Evolutionary conservation across 768 basidiomycete species (phyloP), one percentile per base, ranked within the genome.

Genomic region (Psilocybe sp.): DNA sequence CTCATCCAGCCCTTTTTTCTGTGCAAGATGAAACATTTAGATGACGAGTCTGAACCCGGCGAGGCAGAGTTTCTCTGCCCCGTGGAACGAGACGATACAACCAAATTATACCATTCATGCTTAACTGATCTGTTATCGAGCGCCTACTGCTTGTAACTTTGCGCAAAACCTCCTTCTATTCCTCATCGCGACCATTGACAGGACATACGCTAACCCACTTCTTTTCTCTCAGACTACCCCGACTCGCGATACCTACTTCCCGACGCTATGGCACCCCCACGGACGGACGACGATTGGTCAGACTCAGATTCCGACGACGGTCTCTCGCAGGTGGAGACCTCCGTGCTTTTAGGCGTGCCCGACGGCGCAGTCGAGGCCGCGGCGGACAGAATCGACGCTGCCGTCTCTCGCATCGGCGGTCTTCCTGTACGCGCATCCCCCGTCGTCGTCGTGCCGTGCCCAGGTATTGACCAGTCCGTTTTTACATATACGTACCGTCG

Each of bases 361-460:
- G 91, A 93, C 61, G 92, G 90, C 47, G 58, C 67, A 41, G 71
- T 93, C 50, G 76, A 82, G 50, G 69, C 70, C 50, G 60, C 74
- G 46, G 57, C 71, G 37, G 89, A 92, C 64, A 64, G 87, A 58
- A 66, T 64, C 57, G 91, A 94, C 69, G 87, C 82, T 38, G 84
- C 87, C 50, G 89, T 93, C 56, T 94, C 92, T 67, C 87, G 92
- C 68, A 86, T 94, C 53, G 92, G 92, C 64, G 92, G 92, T 64
- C 78, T 78, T 71, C 92, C 92, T 78, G 91, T 93, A 85, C 82
- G 89, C 79, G 69, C 68, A 70, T 69, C 73, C 73, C 71, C 67
- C 66, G 69, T 60, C 64, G 68, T 76, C 74, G 80, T 77, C 64
- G 67, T 63, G 64, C 60, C 20, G 71, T 68, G 65, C 69, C 60